Base-by-base conservation (phyloP, 139 green algal species). In the Ulvella scutata region DNA sequence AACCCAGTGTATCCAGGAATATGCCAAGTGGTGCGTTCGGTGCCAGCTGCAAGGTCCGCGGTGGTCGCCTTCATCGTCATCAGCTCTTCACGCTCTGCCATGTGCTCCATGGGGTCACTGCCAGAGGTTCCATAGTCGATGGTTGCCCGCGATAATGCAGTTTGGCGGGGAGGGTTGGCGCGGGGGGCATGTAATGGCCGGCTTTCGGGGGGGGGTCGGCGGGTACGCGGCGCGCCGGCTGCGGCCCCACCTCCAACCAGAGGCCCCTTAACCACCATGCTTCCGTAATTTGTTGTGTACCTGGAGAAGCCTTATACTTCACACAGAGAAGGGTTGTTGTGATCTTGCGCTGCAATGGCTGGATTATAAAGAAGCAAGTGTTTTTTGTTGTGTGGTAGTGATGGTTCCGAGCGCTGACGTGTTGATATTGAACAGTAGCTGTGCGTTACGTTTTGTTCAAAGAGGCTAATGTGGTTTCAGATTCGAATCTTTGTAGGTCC, bases 1-100 rank as follows among this genome's bases (percentile, higher is more conserved):
- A 82, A 82, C 3, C 78, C 78, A 6, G 34, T 61, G 74, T 82
- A 82, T 26, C 78, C 78, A 7, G 78, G 78, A 17, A 82, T 62
- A 38, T 82, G 61, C 31, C 37, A 38, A 6, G 74, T 77, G 43
- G 44, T 60, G 26, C 76, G 76, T 2, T 76, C 40, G 0, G 78
- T 82, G 62, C 78, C 78, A 28, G 51, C 38, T 33, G 73, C 39
- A n/a, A 82, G 59, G 31, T 78, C 37, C 37, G 6, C 21, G 31
- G 73, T 78, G 17, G 67, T 75, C 2, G 77, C 73, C 21, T 23
- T 28, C 33, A 34, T 31, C 23, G 76, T 77, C 76, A 80, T 80
- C 38, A 77, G 67, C n/a, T 13, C 10, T 3, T 74, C 26, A 20
- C 37, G 43, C 43, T 26, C 20, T 31, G 77, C 77, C 37, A n/a